Evolutionary conservation across 1,284 basidiomycete genomes (phyloP).

Genomic region (Leccinum angustisporum): DNA sequence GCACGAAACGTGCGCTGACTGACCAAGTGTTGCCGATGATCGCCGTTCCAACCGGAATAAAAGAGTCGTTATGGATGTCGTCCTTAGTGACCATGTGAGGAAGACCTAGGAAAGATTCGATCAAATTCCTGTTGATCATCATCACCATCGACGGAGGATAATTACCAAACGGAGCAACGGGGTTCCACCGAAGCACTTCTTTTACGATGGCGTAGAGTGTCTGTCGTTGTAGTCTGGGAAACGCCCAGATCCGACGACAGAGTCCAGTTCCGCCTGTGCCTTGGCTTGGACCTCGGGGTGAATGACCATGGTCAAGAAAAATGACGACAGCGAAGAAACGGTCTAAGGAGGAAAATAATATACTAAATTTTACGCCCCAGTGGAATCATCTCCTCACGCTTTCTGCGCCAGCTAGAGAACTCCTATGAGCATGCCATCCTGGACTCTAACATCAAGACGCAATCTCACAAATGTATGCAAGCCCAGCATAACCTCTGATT

Average conservation of each 20-base stretch:
- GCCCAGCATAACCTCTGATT: conserved; percentile 33
- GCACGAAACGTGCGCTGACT: conserved; percentile 3
- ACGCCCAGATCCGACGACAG: conserved; percentile 39
- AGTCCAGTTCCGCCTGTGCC: conserved; percentile 47
- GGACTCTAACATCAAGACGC: not conserved
- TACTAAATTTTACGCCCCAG: not conserved
- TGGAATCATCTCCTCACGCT: conserved; percentile 18
- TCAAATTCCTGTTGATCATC: conserved; percentile 12
- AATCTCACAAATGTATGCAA: conserved; percentile 33
- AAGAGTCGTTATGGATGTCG: conserved; percentile 39
- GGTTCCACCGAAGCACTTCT: conserved; percentile 53
- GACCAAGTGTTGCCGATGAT: conserved; percentile 43
- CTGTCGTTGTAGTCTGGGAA: conserved; percentile 49
- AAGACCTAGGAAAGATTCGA: conserved; percentile 33
- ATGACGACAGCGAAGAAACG: conserved; percentile 45
- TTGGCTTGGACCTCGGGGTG: conserved; percentile 47
- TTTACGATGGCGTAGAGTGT: conserved; percentile 43
- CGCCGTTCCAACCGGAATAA: conserved; percentile 42
- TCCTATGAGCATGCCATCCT: conserved; percentile 10
- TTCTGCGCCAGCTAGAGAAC: conserved; percentile 29
- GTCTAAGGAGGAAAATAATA: conserved; percentile 35
- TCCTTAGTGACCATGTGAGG: conserved; percentile 45
- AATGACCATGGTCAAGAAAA: conserved; percentile 50
- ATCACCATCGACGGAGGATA: conserved; percentile 15
- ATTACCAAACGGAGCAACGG: conserved; percentile 49